Base-by-base conservation (phyloP, 805 yeast genomes). In the Ogataea ganodermae region DNA sequence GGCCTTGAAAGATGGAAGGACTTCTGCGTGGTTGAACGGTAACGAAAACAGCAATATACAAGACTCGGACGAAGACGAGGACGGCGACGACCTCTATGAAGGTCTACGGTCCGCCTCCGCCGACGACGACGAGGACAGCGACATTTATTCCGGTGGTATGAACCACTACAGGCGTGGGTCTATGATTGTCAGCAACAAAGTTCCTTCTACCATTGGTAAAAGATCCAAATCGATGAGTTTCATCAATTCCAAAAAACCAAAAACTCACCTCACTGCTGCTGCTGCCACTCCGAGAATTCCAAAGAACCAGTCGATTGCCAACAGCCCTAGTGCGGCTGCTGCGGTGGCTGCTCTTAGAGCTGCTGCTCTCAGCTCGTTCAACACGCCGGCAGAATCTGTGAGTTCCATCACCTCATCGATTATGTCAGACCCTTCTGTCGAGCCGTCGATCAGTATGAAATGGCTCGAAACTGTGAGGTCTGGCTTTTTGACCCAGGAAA, bases 261-360 rank as follows among this genome's bases (percentile, higher is more conserved):
- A 66, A 42, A 55, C 61, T n/a, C 55, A 52, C 17, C 62, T 84
- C 37, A 85, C 92, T 12, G 89, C 89, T 16, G 92, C 92, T 18
- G 90, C 90, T 10, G 89, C 89, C 21, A 88, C 92, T 27, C 94
- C 94, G 48, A 73, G 92, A 59, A 78, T 85, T 9, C 84, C 89
- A n/a, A 79, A 80, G 53, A 72, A 78, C 27, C 76, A 58, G 28
- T 55, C 83, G 4, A 67, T 78, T 44, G 72, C 80, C 6, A 81
- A 77, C 50, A 71, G 81, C 31, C 82, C 86, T 9, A 74, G 74
- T 48, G 84, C 87, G 6, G 86, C 86, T 8, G 86, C 86, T 12
- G 86, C 87, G 1, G 87, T 84, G 27, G 87, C 89, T 33, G 89
- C 87, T 20, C 71, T 84, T 44, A 85, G 84, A 53, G 85, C 84